Conservation (phyloP, 2,329 filamentous ascomycete species). For the Daldinia eschscholtzii region DNA sequence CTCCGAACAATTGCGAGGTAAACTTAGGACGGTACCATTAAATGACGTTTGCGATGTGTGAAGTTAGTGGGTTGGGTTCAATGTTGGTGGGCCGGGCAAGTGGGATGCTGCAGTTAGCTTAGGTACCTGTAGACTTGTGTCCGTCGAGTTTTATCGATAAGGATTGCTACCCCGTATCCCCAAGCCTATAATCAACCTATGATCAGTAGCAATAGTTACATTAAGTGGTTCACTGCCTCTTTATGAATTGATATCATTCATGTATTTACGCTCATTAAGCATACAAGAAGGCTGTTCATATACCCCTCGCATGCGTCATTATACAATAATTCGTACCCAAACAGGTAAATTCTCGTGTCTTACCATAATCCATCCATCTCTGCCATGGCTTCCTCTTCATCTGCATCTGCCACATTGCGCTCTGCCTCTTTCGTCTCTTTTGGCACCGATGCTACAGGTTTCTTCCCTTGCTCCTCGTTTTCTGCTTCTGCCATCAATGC, state of each 20-base stretch:
- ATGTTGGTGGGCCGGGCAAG: constrained; percentile 9
- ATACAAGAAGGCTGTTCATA: background rate
- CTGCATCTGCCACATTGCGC: constrained; percentile 57
- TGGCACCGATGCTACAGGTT: constrained; percentile 10
- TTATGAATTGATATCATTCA: background rate
- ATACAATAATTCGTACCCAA: constrained; percentile 20
- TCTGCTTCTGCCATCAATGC: constrained; percentile 54
- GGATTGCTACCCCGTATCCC: background rate
- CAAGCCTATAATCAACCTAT: too few species aligned
- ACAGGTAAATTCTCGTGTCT: constrained; percentile 17
- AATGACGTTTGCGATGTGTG: constrained; percentile 29
- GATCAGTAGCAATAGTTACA: too few species aligned
- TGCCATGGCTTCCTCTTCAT: constrained; percentile 74
- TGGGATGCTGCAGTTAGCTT: constrained; percentile 13
- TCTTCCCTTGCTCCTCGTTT: constrained; percentile 24
- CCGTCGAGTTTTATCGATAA: constrained; percentile 13
- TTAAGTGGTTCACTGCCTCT: too few species aligned
- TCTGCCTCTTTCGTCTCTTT: constrained; percentile 15
- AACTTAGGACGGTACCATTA: constrained; percentile 10
- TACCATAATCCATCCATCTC: constrained; percentile 70
- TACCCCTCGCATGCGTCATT: constrained; percentile 22
- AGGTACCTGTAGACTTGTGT: background rate
- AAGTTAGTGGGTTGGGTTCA: constrained; percentile 6
- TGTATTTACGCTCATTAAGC: background rate
- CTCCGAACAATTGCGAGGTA: background rate